phyloP scores from a whole-genome alignment of 371 early-diverging fungal genomes.

The Parasitella parasitica region DNA sequence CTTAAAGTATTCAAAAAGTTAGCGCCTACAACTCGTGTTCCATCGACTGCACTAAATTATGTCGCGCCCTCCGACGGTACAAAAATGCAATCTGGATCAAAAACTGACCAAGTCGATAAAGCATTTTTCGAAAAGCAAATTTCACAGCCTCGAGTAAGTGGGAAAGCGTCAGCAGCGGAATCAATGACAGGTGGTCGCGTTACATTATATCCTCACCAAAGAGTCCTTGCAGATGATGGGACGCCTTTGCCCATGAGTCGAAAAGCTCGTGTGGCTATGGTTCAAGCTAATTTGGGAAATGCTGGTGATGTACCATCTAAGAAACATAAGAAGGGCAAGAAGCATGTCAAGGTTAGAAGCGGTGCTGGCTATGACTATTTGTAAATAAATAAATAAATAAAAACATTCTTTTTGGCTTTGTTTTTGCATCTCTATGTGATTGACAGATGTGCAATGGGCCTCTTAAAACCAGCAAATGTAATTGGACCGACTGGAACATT shows the following conservation, averaged over 20 bases:
- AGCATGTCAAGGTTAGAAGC: slow-evolving; percentile 70
- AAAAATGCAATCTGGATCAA: slow-evolving; percentile 38
- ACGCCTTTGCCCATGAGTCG: slow-evolving; percentile 34
- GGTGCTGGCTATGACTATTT: slow-evolving; percentile 58
- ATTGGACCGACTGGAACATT: no score
- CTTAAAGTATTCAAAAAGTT: slow-evolving; percentile 52
- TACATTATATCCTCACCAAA: slow-evolving; percentile 64
- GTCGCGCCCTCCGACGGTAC: slow-evolving; percentile 51
- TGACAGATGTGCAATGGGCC: no score
- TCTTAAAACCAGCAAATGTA: no score
- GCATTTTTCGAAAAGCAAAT: slow-evolving; percentile 63
- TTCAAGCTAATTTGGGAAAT: slow-evolving; percentile 40
- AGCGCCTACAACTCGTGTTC: slow-evolving; percentile 53
- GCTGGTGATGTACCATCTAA: slow-evolving; percentile 36
- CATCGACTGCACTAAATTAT: slow-evolving; percentile 55
- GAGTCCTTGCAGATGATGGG: slow-evolving; percentile 51
- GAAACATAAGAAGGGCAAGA: slow-evolving; percentile 85
- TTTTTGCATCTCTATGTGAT: no score
- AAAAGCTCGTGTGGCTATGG: slow-evolving; percentile 47
- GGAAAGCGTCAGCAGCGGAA: slow-evolving; percentile 40
- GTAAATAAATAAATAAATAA: slow-evolving; percentile 24
- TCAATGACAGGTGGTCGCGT: slow-evolving; percentile 55
- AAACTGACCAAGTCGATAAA: slow-evolving; percentile 63
- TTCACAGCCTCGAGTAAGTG: slow-evolving; percentile 50
- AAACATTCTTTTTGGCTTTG: no score